These are phyloP conservation scores for Magnaporthiopsis incrustans DNA, from an alignment of 2,329 filamentous ascomycete genomes.

Conservation along the genomic window DNA sequence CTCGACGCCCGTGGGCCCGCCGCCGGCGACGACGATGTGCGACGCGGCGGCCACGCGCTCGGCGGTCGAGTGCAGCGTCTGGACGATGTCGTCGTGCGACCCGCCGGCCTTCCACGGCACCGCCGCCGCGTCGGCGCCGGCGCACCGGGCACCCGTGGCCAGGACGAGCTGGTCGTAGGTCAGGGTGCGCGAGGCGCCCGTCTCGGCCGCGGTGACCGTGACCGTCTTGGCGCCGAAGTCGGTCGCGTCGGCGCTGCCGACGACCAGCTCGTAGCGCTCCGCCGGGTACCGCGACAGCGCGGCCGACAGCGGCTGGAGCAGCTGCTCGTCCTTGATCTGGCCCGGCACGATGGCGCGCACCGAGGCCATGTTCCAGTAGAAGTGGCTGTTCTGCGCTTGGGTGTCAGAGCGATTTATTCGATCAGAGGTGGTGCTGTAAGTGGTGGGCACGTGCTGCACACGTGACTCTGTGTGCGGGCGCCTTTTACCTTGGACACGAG, in stretches of 20 bases:
- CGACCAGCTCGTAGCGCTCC: constrained; percentile 41
- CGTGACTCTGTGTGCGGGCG: background rate
- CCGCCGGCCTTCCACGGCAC: constrained; percentile 46
- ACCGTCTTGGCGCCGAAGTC: constrained; percentile 35
- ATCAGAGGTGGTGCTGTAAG: no score
- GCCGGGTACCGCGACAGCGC: constrained; percentile 42
- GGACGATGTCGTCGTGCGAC: constrained; percentile 35
- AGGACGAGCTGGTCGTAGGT: constrained; percentile 50
- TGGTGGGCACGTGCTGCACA: background rate
- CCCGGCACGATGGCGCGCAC: constrained; percentile 47
- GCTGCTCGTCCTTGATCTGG: constrained; percentile 38
- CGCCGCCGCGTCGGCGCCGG: constrained; percentile 21
- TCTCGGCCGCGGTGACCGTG: constrained; percentile 32
- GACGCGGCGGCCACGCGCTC: constrained; percentile 34
- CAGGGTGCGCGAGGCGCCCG: constrained; percentile 22
- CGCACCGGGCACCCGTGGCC: constrained; percentile 43
- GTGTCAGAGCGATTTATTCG: no score
- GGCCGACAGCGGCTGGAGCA: constrained; percentile 39
- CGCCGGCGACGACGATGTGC: constrained; percentile 49
- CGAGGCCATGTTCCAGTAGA: constrained; percentile 51
- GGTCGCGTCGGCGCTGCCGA: constrained; percentile 39
- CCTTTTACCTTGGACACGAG: constrained; percentile 43
- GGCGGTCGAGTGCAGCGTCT: constrained; percentile 31
- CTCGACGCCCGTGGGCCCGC: constrained; percentile 49
- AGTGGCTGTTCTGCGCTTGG: constrained; percentile 40